Base-by-base conservation (phyloP, 2,329 filamentous ascomycete genomes). In the Nothophaeocryptopus gaeumannii region DNA sequence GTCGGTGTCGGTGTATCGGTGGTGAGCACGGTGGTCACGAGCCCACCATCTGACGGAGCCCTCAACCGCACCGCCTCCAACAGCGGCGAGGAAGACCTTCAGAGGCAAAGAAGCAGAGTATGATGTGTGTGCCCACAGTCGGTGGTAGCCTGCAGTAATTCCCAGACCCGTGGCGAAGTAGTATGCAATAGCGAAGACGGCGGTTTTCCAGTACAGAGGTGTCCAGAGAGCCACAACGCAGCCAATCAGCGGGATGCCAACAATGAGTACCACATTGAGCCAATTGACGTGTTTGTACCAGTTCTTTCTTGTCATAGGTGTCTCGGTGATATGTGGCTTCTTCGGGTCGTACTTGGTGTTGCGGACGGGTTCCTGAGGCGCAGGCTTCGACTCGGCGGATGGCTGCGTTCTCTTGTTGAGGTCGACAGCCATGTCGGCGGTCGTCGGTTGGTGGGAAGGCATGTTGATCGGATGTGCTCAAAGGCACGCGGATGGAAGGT, bases 251-350 rank as follows among this genome's bases (percentile, higher is more conserved):
- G 91, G 90, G 39, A 95, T 79, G 60, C 86, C 78, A 58, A 95
- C 71, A 68, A 95, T 92, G 69, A 96, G 80, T 55, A 78, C 80
- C 56, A 88, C 84, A 71, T 95, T 96, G 60, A 96, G 79, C 89
- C 90, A 96, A 79, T 95, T 90, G 77, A 96, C 80, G 68, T 96
- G 90, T 75, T 91, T 86, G 74, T 90, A 84, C 88, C 88, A 93
- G 77, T 95, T 96, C 64, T 78, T 75, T 72, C 78, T 79, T 53
- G 88, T 95, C 62, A 95, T 85, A 50, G 87, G 86, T 56, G 82
- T 81, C 58, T 95, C 89, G 58, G 88, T 83, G 72, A 95, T 93
- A 72, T 95, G 89, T 65, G 85, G 80, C 75, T 95, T 95, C 76
- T 85, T 81, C 43, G 79, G 76, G 62, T 80, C 75, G 65, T 80